Base-by-base conservation (phyloP, 176 grass and related monocot species). In the Melocanna baccifera region DNA sequence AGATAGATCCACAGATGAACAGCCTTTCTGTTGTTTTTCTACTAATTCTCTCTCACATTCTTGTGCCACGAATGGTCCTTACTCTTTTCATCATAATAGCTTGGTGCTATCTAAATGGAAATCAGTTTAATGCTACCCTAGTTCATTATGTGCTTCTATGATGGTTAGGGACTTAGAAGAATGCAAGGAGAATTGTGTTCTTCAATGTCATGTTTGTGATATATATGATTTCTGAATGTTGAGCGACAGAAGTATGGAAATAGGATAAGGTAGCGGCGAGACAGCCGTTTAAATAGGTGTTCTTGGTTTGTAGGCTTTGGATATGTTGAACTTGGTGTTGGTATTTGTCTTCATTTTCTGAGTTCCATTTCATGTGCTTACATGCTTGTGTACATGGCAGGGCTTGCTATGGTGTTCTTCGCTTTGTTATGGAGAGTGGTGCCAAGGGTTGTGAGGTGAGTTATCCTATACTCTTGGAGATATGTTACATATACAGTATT, bases 401-500 rank as follows among this genome's bases (percentile, higher is more conserved):
- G 87, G 94, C 94, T 67, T 97, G 91, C 91, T 97, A 97, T 90
- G 94, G 94, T 88, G 94, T 97, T 73, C 91, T 97, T 19, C 94
- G 91, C 22, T 97, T 97, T 77, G 94, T 97, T 75, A 94, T 97
- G 94, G 94, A 97, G 89, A 97, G 94, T 77, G 91, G 91, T 84
- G 94, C 94, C 29, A 97, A 97, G 88, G 94, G 94, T 79, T 97
- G 94, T 22, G 94, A 94, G 89, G 94, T 93, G 2, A 64, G 43
- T 72, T n/a, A 0, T 63, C 3, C 11, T 77, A 6, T 45, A 2
- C 0, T 6, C 3, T 39, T 53, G 1, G 4, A 72, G 29, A 42
- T 36, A 3, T 67, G 3, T 23, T 64, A 15, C 5, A n/a, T 26
- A 4, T 1, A 23, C 2, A 2, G 50, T 34, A 32, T 6, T 69